These are phyloP conservation scores for Mortierella sp. DNA, from an alignment of 371 early-diverging fungal genomes.

Conservation along the genomic window DNA sequence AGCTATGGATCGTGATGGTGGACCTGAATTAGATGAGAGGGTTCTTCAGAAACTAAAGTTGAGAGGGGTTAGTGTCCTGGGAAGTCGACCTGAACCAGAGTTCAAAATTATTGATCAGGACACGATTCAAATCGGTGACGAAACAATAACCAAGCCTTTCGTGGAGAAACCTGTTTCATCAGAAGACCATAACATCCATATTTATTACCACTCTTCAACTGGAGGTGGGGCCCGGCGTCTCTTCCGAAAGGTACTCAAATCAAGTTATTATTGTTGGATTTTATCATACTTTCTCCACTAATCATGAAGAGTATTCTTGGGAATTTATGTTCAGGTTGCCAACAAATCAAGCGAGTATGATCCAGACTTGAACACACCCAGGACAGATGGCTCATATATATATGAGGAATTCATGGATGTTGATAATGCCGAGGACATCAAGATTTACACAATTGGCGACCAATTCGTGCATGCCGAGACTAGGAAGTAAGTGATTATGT, in stretches of 20 bases:
- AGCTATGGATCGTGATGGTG: conserved; percentile 80
- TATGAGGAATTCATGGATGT: conserved; percentile 97
- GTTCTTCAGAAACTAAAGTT: conserved; percentile 60
- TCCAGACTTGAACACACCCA: conserved; percentile 73
- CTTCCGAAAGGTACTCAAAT: conserved; percentile 87
- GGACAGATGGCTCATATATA: conserved; percentile 88
- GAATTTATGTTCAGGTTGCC: conserved; percentile 70
- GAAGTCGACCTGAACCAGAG: conserved; percentile 38
- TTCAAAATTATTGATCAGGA: conserved; percentile 76
- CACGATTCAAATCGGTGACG: conserved; percentile 79
- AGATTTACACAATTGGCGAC: conserved; percentile 96
- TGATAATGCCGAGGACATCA: conserved; percentile 97
- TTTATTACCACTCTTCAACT: conserved; percentile 88
- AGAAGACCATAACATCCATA: conserved; percentile 98
- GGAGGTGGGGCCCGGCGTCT: conserved; percentile 95
- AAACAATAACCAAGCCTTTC: conserved; percentile 90
- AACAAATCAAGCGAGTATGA: conserved; percentile 96
- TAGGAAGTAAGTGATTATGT: conserved; percentile 79
- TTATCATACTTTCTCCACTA: neutral
- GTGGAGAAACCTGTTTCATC: conserved; percentile 98
- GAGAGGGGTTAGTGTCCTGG: conserved; percentile 66
- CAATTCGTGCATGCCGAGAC: conserved; percentile 97
- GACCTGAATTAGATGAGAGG: conserved; percentile 69
- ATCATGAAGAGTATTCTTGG: neutral
- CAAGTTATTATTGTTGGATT: neutral